These are phyloP conservation scores for Aspergillus panamensis DNA, from an alignment of 495 filamentous ascomycete genomes.

Conservation along the genomic window DNA sequence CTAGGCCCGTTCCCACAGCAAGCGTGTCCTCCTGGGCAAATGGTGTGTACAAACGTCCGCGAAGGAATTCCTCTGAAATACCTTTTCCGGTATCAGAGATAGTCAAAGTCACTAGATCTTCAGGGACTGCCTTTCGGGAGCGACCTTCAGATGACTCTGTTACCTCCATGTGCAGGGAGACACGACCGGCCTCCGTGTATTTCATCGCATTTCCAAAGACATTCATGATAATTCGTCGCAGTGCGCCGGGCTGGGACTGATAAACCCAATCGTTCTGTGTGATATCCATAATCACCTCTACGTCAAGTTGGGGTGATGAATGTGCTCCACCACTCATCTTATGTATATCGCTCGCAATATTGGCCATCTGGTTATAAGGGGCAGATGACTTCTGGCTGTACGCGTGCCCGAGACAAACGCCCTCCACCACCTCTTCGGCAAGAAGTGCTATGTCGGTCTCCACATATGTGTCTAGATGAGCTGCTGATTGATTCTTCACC, in stretches of 20 bases:
- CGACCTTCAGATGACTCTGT: constrained; percentile 34
- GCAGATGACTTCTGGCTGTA: constrained; percentile 37
- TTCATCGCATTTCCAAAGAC: constrained; percentile 81
- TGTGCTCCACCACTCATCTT: constrained; percentile 2
- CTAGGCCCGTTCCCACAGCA: constrained; percentile 52
- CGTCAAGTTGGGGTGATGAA: constrained; percentile 23
- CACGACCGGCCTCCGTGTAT: constrained; percentile 65
- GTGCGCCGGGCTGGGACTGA: constrained; percentile 65
- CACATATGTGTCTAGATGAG: constrained; percentile 47
- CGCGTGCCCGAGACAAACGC: constrained; percentile 50
- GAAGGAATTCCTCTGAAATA: constrained; percentile 69
- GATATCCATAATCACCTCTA: constrained; percentile 64
- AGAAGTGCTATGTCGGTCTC: constrained; percentile 41
- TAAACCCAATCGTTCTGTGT: constrained; percentile 59
- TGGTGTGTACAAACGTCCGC: constrained; percentile 65
- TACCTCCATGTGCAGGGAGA: constrained; percentile 57
- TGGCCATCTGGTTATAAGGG: constrained; percentile 27
- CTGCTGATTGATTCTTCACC: constrained; percentile 32
- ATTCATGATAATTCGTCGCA: constrained; percentile 77
- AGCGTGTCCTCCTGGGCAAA: constrained; percentile 72
- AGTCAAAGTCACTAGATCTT: constrained; percentile 46
- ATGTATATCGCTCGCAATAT: constrained; percentile 15
- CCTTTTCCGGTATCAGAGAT: constrained; percentile 68
- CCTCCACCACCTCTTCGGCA: constrained; percentile 50
- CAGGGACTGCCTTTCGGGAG: constrained; percentile 31